Evolutionary conservation across 768 basidiomycete genomes (phyloP).

Genomic region (Pleurotus djamor): DNA sequence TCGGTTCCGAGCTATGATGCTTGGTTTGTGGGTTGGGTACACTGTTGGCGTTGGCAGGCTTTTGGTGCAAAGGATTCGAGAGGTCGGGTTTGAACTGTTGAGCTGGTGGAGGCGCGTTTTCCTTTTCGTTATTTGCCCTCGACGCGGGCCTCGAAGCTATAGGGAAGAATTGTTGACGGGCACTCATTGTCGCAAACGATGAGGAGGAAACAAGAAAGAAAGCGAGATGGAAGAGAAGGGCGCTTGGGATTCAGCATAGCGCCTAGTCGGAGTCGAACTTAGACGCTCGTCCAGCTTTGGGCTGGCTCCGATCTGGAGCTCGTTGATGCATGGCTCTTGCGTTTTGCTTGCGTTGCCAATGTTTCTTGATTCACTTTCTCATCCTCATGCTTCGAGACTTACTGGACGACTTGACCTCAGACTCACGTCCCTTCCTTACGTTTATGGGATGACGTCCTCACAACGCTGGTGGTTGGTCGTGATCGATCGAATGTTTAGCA

Average conservation of each 20-base stretch:
- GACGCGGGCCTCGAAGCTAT: slow-evolving; percentile 5
- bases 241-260: not conserved
- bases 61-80: slow-evolving; percentile 8
- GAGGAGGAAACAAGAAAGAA: not conserved
- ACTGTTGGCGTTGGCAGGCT: not conserved
- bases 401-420: no score
- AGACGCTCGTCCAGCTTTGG: not conserved
- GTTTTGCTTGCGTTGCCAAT: no score
- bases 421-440: no score
- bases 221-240: not conserved
- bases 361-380: no score
- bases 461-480: no score
- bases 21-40: slow-evolving; percentile 4
- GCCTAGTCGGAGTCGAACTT: not conserved
- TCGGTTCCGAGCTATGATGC: not conserved
- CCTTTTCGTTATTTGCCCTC: not conserved
- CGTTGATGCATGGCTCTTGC: no score
- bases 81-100: slow-evolving; percentile 6
- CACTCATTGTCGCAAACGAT: slow-evolving; percentile 1
- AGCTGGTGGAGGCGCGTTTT: not conserved
- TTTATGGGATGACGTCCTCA: no score
- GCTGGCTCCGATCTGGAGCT: no score
- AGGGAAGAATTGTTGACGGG: slow-evolving; percentile 10
- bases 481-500: no score
- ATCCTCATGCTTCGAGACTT: no score